Evolutionary conservation across 805 yeast species (phyloP), one percentile per base, ranked within the genome.

Genomic region (Candida palmyrensis): DNA sequence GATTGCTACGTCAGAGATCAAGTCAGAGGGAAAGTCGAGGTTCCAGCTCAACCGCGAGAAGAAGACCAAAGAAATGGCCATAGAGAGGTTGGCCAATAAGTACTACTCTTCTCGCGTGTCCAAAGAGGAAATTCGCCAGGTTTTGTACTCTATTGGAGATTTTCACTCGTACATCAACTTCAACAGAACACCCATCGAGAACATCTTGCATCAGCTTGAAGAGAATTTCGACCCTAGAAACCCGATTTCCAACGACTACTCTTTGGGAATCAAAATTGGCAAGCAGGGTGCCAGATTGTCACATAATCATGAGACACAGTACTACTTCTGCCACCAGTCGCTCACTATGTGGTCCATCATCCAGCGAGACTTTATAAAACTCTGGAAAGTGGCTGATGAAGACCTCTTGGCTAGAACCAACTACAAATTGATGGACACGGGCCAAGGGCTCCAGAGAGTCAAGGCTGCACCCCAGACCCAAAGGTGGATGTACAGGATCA

Each of bases 391-490:
- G 22, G 87, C 90, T 0, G 94, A 83, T 48, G 73, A 72, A 25
- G 92, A 84, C 50, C 59, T 83, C 34, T 73, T 79, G 67, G 75
- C 39, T 73, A 75, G 3, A 5, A 48, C 48, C n/a, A 60, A 62
- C 16, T 83, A 84, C 47, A 69, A 70, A 41, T 57, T 83, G 18
- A 64, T 75, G 5, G 80, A 82, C 32, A 83, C 92, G 0, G 94
- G 92, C 3, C 94, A 83, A 56, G 94, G 94, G 19, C 62, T 84
- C 17, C 82, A 83, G 51, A 71, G 94, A 43, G 74, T 83, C 34
- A 84, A 84, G 54, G 54, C 83, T 2, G 82, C 89, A 45, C 92
- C 92, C 2, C 59, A 69, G 7, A 68, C 83, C 19, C 70, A 77
- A 53, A 69, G 82, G 34, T 77, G 77, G 34, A 84, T 84, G 89